Percentiles rank a stretch among this genome's conserved stretches.
Evolutionary conservation across 768 basidiomycete genomes (phyloP).

Genomic region (Lyophyllum shimeji): DNA sequence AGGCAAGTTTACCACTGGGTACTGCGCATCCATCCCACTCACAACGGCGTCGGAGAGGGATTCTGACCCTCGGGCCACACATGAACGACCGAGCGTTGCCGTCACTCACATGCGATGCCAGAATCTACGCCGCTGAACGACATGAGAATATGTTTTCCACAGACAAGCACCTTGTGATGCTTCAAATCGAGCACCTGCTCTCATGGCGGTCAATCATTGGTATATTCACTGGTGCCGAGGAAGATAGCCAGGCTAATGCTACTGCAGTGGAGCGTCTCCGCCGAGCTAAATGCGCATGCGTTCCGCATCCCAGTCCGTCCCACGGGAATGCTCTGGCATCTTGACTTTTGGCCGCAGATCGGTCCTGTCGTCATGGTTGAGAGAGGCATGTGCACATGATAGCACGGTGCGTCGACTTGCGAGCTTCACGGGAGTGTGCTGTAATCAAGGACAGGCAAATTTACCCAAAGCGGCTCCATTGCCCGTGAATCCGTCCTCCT

Average conservation of each 20-base stretch:
- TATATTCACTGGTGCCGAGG: no score
- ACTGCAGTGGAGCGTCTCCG: neutral
- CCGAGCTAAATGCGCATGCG: neutral
- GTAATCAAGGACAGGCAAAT: neutral
- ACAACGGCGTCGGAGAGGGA: neutral
- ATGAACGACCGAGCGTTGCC: neutral
- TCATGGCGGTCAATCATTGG: neutral
- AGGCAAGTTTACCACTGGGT: neutral
- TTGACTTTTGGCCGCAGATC: neutral
- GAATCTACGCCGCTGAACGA: neutral
- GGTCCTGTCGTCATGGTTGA: neutral
- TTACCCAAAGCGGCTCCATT: neutral
- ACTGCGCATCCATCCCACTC: neutral
- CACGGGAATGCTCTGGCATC: neutral
- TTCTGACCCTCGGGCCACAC: neutral
- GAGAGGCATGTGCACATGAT: neutral
- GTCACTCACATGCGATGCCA: neutral
- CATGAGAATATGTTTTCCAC: neutral
- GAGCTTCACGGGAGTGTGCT: neutral
- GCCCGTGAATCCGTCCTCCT: neutral
- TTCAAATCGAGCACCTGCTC: neutral
- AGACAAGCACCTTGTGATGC: neutral
- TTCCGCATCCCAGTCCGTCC: neutral
- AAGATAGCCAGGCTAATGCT: neutral
- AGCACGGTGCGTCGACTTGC: neutral